Evolutionary conservation across 768 basidiomycete species (phyloP).

Genomic region (Punctularia strigosozonata): DNA sequence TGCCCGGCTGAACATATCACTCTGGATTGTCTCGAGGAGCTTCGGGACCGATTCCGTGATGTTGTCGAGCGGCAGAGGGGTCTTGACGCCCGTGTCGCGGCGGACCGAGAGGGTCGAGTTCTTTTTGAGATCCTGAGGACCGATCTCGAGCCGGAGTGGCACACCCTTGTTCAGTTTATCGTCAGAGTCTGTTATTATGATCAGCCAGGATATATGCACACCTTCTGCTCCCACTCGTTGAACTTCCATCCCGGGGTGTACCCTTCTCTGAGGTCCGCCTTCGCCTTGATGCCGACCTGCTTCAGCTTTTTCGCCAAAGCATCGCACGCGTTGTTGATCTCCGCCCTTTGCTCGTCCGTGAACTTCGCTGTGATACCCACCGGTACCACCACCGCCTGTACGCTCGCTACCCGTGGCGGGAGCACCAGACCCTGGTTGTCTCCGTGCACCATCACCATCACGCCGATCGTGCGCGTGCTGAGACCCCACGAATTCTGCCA

Average conservation of each 20-base stretch:
- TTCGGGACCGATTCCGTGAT: constrained; percentile 37
- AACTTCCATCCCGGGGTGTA: constrained; percentile 99
- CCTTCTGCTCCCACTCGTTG: constrained; percentile 99
- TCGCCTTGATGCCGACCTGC: constrained; percentile 67
- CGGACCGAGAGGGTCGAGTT: constrained; percentile 76
- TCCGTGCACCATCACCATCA: constrained; percentile 99
- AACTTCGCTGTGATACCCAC: constrained; percentile 89
- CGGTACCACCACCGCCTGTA: constrained; percentile 88
- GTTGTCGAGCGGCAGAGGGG: constrained; percentile 37
- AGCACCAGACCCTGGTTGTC: constrained; percentile 96
- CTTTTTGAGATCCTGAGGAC: constrained; percentile 83
- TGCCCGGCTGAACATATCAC: constrained; percentile 77
- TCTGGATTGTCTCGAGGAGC: constrained; percentile 79
- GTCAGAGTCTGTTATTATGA: constrained; percentile 2
- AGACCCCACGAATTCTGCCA: constrained; percentile 99
- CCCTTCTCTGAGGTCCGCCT: constrained; percentile 86
- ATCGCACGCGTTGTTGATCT: constrained; percentile 69
- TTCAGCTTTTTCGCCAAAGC: constrained; percentile 65
- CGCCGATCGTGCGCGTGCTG: constrained; percentile 90
- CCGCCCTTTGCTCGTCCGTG: constrained; percentile 48
- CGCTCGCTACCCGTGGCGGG: constrained; percentile 90
- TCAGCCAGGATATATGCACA: constrained; percentile 16
- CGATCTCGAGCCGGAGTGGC: constrained; percentile 93
- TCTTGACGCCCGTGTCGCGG: constrained; percentile 61
- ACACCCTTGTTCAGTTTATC: constrained; percentile 52